Percentiles rank a stretch among this genome's conserved stretches.
These are phyloP conservation scores for Cephaloascus albidus DNA, from an alignment of 805 yeast species.

Conservation along the genomic window DNA sequence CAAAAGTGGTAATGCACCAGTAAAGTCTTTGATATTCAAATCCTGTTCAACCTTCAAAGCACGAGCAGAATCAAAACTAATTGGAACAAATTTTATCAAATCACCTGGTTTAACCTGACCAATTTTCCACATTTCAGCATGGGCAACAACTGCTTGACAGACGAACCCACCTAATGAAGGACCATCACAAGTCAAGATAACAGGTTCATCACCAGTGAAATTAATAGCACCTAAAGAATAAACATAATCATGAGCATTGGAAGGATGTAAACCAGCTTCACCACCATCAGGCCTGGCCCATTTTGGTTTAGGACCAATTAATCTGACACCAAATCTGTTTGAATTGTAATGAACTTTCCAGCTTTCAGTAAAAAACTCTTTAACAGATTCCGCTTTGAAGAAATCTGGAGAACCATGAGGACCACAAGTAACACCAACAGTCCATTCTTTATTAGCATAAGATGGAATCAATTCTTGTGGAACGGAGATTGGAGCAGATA, in stretches of 20 bases:
- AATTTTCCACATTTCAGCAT: conserved; percentile 96
- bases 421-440: conserved; percentile 89
- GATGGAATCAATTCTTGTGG: conserved; percentile 51
- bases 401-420: conserved; percentile 98
- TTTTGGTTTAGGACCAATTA: conserved; percentile 90
- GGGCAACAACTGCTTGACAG: conserved; percentile 91
- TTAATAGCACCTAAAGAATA: conserved; percentile 95
- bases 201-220: conserved; percentile 98
- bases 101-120: conserved; percentile 98
- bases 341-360: conserved; percentile 98
- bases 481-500: conserved; percentile 48
- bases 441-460: conserved; percentile 54
- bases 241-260: conserved; percentile 97
- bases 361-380: conserved; percentile 61
- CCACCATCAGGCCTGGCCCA: conserved; percentile 98
- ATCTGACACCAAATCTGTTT: conserved; percentile 90
- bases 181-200: conserved; percentile 92
- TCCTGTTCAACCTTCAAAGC: conserved; percentile 56
- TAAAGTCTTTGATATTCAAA: conserved; percentile 32
- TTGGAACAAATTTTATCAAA: conserved; percentile 67
- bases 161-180: conserved; percentile 97
- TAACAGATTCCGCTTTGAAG: conserved; percentile 66
- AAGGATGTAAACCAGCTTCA: conserved; percentile 96
- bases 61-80: conserved; percentile 61
- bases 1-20: conserved; percentile 29